These are phyloP conservation scores for Sequoia sempervirens DNA, from an alignment of 75 land plant species.

Conservation along the genomic window DNA sequence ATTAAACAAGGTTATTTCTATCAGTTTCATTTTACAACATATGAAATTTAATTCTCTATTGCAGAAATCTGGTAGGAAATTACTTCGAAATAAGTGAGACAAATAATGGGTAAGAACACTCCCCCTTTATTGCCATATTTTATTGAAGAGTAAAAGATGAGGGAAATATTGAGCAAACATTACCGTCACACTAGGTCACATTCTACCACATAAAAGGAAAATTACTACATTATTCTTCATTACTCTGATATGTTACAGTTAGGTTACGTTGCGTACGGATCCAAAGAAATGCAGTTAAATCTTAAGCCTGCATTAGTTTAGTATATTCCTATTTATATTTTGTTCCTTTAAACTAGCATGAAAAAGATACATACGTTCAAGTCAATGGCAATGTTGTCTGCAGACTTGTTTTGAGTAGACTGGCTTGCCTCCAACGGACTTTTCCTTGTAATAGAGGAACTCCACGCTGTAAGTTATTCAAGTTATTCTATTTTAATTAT, in stretches of 20 bases:
- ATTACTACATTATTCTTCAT: not conserved
- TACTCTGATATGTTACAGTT: not conserved
- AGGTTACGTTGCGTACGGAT: not conserved
- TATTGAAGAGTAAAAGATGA: not conserved
- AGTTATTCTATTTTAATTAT: too few species aligned
- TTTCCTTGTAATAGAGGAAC: too few species aligned
- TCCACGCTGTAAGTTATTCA: too few species aligned
- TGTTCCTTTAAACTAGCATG: not conserved
- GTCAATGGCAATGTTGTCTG: not conserved
- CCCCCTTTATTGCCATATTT: not conserved
- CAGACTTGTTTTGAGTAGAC: not conserved
- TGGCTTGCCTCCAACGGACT: too few species aligned
- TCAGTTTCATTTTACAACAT: too few species aligned
- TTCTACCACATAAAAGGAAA: not conserved
- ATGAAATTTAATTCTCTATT: too few species aligned
- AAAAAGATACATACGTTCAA: not conserved
- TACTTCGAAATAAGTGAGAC: too few species aligned
- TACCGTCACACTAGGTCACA: not conserved
- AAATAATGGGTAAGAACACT: too few species aligned
- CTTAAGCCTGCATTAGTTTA: not conserved
- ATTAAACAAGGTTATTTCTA: too few species aligned
- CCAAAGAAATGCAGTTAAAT: not conserved
- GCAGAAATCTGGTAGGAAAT: too few species aligned
- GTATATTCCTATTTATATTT: not conserved
- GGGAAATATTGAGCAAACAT: not conserved